phyloP scores from a whole-genome alignment of 495 filamentous ascomycete species.

The Penicillium simplicissimum region DNA sequence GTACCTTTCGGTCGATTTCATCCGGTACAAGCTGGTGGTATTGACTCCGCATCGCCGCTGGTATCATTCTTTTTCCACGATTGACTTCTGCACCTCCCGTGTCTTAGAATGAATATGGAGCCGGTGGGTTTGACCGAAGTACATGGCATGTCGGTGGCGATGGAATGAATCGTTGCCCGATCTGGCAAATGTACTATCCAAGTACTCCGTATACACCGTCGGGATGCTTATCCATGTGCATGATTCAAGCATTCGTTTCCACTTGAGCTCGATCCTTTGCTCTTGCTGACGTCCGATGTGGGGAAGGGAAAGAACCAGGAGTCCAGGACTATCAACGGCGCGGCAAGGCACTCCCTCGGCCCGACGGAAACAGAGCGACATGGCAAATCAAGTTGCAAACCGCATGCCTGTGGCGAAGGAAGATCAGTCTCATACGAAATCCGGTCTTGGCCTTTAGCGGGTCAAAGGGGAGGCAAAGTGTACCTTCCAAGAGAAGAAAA shows the following conservation, averaged over 20 bases:
- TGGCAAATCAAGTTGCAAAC: slow-evolving; percentile 8
- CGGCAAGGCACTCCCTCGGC: too few species aligned
- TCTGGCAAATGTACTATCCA: neutral
- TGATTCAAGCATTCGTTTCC: neutral
- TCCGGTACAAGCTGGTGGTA: neutral
- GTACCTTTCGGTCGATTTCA: neutral
- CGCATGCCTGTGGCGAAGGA: slow-evolving; percentile 3
- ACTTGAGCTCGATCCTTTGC: neutral
- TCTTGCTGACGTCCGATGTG: neutral
- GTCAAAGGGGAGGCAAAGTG: neutral
- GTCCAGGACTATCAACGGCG: neutral
- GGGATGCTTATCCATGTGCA: neutral
- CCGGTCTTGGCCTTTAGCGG: neutral
- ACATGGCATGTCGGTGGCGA: slow-evolving; percentile 1
- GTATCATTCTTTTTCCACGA: slow-evolving; percentile 4
- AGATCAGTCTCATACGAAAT: slow-evolving; percentile 10
- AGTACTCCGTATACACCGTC: neutral
- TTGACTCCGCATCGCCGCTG: neutral
- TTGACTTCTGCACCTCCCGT: slow-evolving; percentile 1
- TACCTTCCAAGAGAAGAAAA: neutral
- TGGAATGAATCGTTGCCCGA: neutral
- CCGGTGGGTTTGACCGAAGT: neutral
- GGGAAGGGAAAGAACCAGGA: neutral
- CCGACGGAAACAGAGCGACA: neutral
- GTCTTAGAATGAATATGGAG: neutral